phyloP scores from a whole-genome alignment of 23 red algal genomes.

The Gracilariopsis chorda region DNA sequence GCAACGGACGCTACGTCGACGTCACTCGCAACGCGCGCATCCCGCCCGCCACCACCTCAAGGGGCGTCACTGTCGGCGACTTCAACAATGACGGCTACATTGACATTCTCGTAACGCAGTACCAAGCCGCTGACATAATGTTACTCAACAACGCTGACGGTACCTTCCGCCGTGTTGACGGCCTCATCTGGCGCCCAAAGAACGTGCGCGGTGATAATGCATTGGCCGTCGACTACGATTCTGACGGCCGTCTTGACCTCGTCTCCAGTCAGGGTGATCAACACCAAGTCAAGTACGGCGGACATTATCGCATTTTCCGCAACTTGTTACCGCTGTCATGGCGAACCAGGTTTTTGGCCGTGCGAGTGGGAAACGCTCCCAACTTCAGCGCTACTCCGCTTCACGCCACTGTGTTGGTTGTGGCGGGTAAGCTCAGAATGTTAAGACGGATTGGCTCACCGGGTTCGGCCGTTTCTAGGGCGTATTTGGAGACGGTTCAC shows the following conservation, averaged over 20 bases:
- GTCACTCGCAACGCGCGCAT: constrained; percentile 33
- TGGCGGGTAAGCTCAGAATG: neutral
- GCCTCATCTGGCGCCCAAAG: neutral
- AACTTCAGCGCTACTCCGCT: constrained; percentile 37
- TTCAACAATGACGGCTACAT: constrained; percentile 69
- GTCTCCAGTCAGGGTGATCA: constrained; percentile 25
- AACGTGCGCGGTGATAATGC: constrained; percentile 32
- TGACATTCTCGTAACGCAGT: constrained; percentile 53
- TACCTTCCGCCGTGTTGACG: constrained; percentile 20
- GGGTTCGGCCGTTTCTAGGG: neutral
- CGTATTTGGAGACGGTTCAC: constrained; percentile 53
- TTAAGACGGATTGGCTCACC: neutral
- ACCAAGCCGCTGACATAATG: constrained; percentile 4
- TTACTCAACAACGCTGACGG: constrained; percentile 37
- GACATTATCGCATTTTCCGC: constrained; percentile 13
- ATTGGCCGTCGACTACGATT: constrained; percentile 44
- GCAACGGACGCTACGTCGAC: constrained; percentile 17
- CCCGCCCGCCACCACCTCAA: constrained; percentile 4
- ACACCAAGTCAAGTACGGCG: neutral
- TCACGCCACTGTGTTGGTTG: constrained; percentile 22
- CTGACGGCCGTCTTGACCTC: constrained; percentile 56
- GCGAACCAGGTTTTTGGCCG: constrained; percentile 11
- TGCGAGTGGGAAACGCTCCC: constrained; percentile 44
- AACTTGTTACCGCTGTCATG: neutral
- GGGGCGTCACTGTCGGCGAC: constrained; percentile 56